phyloP scores from a whole-genome alignment of 768 basidiomycete species.

The Psilocybe tampanensis region DNA sequence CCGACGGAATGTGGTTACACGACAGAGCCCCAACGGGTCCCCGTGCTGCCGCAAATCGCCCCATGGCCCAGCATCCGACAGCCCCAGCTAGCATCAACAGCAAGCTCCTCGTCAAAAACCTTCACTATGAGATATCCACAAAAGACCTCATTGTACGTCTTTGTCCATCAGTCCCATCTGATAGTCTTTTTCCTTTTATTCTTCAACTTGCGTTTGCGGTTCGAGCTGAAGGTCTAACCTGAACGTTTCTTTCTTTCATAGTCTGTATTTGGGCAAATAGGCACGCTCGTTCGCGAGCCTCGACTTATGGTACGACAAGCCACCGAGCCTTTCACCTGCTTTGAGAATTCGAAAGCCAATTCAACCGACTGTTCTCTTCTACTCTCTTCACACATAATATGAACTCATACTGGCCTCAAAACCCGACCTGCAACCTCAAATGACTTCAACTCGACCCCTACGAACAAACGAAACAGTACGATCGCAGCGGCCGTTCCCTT shows the following conservation, averaged over 20 bases:
- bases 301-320: slow-evolving; percentile 91
- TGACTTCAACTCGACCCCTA: slow-evolving; percentile 7
- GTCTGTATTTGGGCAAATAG: slow-evolving; percentile 91
- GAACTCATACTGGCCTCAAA: slow-evolving; percentile 31
- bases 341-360: slow-evolving; percentile 50
- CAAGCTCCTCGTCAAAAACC: slow-evolving; percentile 78
- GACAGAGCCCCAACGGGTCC: slow-evolving; percentile 65
- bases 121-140: slow-evolving; percentile 91
- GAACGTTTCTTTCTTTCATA: slow-evolving; percentile 39
- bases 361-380: slow-evolving; percentile 41
- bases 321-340: slow-evolving; percentile 59
- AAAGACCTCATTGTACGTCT: slow-evolving; percentile 82
- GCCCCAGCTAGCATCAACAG: slow-evolving; percentile 40
- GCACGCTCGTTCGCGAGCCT: slow-evolving; percentile 92
- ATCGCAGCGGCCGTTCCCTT: slow-evolving; percentile 90
- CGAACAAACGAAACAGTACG: slow-evolving; percentile 70
- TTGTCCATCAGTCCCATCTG: not conserved
- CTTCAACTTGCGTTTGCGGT: too few relatives aligned
- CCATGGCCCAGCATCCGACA: slow-evolving; percentile 18
- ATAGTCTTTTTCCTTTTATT: not conserved
- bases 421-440: slow-evolving; percentile 10
- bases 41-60: slow-evolving; percentile 22
- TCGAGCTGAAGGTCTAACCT: too few relatives aligned
- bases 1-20: slow-evolving; percentile 74
- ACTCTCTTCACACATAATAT: slow-evolving; percentile 32